These are phyloP conservation scores for Globisporangium paddicum DNA, from an alignment of 352 stramenopile genomes.

Conservation along the genomic window DNA sequence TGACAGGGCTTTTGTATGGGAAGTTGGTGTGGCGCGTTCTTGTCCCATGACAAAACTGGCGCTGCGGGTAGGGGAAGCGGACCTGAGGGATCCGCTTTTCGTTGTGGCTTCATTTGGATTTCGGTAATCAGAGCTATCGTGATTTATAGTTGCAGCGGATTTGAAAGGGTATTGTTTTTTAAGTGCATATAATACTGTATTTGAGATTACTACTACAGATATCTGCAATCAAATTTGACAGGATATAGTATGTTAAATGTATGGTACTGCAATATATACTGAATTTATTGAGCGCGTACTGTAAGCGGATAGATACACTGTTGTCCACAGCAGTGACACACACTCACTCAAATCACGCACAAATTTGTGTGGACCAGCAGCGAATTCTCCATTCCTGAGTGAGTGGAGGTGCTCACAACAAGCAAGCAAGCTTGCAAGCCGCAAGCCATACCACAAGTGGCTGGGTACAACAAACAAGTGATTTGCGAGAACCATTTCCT, in stretches of 20 bases:
- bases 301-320: conserved; percentile 3
- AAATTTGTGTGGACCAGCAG: not conserved
- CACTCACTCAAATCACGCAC: conserved; percentile 5
- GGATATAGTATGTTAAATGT: not conserved
- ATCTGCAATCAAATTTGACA: not conserved
- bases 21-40: conserved; percentile 2
- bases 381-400: not conserved
- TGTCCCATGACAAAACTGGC: conserved; percentile 2
- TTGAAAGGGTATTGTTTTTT: not conserved
- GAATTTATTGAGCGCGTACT: not conserved
- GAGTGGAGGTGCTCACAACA: not conserved
- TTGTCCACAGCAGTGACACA: conserved; percentile 1
- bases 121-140: no score
- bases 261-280: not conserved
- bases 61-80: not conserved
- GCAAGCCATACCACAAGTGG: not conserved
- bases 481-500: not conserved
- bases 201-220: not conserved
- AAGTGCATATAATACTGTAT: not conserved
- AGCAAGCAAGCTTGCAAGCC: no score
- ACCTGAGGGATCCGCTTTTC: not conserved
- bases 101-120: conserved; percentile 7
- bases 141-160: not conserved
- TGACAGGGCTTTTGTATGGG: not conserved
- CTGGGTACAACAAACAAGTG: not conserved